Base-by-base conservation (phyloP, 2,329 filamentous ascomycete genomes). In the Chaetomium olivaceum region DNA sequence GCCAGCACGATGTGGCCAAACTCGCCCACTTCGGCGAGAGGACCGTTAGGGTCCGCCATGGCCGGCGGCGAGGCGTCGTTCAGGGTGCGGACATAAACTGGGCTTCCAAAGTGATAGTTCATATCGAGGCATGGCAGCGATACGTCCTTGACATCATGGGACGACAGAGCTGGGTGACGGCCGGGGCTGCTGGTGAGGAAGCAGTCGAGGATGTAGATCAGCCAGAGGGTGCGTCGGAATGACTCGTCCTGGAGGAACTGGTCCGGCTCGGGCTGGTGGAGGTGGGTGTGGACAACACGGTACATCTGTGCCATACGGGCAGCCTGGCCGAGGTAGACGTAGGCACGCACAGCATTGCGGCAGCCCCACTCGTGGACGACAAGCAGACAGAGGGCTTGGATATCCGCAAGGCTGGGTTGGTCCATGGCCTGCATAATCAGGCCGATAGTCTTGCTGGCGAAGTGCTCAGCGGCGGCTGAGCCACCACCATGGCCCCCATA, bases 271-370 rank as follows among this genome's bases (percentile, higher is more conserved):
- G 77, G 74, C 19, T 80, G 78, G 51, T 79, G 76, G 69, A 84
- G 81, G 70, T 86, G 84, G 50, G 80, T 80, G 70, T 86, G 83
- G 55, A 87, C 81, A 63, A 88, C 83, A 68, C 84, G 81, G 71
- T 84, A 87, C 85, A 88, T 88, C 76, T 88, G 85, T 36, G 85
- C 81, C 85, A 88, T 87, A 66, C 85, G 83, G n/a, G 84, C 82
- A 36, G 85, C 85, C 73, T 87, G 85, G 68, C 85, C 85, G 27
- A 88, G 80, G 73, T 87, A 87, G 74, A 87, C 83, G 78, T 88
- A 88, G 67, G 85, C 85, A 21, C 85, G 84, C 33, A 88, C 84
- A 46, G 85, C 85, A 74, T 87, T 87, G 51, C 85, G 78, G 64
- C 82, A 83, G 57, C 85, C 85, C 85, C 85, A 88, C 76, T 88